These are phyloP conservation scores for Fusarium nodosum DNA, from an alignment of 2,329 filamentous ascomycete species.

Conservation along the genomic window DNA sequence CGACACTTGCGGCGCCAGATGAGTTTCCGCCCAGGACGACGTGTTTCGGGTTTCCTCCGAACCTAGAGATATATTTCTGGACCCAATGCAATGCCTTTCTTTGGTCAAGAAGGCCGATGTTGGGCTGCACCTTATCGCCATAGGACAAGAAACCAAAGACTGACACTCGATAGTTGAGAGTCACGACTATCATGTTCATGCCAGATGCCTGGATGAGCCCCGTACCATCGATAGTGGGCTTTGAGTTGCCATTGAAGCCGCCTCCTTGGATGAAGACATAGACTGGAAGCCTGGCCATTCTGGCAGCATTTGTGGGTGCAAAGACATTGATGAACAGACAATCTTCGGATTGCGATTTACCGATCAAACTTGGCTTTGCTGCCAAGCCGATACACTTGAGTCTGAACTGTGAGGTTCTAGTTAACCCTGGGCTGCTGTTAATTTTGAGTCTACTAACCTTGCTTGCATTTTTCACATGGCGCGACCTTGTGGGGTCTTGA, in stretches of 20 bases:
- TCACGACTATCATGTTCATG: slow-evolving; percentile 75
- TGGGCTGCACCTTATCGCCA: slow-evolving; percentile 68
- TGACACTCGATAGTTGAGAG: slow-evolving; percentile 82
- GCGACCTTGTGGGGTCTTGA: slow-evolving; percentile 67
- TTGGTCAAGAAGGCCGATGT: slow-evolving; percentile 79
- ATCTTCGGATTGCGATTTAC: slow-evolving; percentile 66
- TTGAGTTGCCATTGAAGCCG: slow-evolving; percentile 66
- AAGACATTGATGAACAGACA: slow-evolving; percentile 78
- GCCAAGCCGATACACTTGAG: slow-evolving; percentile 51
- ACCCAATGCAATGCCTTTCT: slow-evolving; percentile 78
- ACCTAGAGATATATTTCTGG: slow-evolving; percentile 72
- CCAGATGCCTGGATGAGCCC: slow-evolving; percentile 69
- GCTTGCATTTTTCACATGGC: slow-evolving; percentile 65
- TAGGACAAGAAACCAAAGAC: slow-evolving; percentile 78
- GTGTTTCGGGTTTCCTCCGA: slow-evolving; percentile 76
- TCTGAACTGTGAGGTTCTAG: slow-evolving; percentile 37
- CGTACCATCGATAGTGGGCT: slow-evolving; percentile 69
- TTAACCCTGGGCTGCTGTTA: background rate
- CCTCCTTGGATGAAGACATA: slow-evolving; percentile 71
- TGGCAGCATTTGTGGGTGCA: slow-evolving; percentile 67
- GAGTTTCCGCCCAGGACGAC: slow-evolving; percentile 77
- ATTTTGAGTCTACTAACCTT: slow-evolving; percentile 55
- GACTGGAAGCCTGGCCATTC: slow-evolving; percentile 70
- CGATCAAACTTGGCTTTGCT: slow-evolving; percentile 21
- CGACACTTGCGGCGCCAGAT: slow-evolving; percentile 74